Percentiles rank a stretch among this genome's conserved stretches.
Evolutionary conservation across 176 grass and related monocot species (phyloP).

Genomic region (Triticum monococcum): DNA sequence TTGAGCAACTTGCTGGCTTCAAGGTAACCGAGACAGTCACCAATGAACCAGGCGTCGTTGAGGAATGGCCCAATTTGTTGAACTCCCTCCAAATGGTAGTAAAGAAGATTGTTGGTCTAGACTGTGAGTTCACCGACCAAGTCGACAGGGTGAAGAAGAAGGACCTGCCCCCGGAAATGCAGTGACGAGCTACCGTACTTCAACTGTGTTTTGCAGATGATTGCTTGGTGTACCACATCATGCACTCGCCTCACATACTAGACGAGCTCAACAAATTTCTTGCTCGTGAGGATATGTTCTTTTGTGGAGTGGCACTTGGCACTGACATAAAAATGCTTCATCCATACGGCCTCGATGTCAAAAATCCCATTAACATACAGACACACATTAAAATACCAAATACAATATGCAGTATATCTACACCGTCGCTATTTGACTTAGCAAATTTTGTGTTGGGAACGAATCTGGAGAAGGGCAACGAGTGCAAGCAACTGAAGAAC

Average conservation of each 20-base stretch:
- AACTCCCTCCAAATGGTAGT: too few species aligned
- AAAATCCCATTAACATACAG: background rate
- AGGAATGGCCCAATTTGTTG: background rate
- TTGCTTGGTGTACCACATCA: background rate
- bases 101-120: background rate
- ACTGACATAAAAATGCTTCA: background rate
- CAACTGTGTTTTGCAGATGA: background rate
- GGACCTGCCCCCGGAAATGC: background rate
- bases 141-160: background rate
- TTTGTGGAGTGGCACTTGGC: background rate
- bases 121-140: background rate
- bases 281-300: background rate
- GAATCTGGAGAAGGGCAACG: background rate
- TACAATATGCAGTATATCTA: background rate
- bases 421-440: background rate
- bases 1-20: background rate
- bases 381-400: background rate
- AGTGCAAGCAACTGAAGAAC: background rate
- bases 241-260: background rate
- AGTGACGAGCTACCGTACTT: background rate
- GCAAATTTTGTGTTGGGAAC: background rate
- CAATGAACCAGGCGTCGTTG: background rate
- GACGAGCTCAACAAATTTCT: background rate
- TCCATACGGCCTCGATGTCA: too few species aligned
- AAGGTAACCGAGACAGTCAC: background rate